Percentiles rank a stretch among this genome's conserved stretches.
phyloP scores from a whole-genome alignment of 129 eudicot species.

The Flaveria trinervia region DNA sequence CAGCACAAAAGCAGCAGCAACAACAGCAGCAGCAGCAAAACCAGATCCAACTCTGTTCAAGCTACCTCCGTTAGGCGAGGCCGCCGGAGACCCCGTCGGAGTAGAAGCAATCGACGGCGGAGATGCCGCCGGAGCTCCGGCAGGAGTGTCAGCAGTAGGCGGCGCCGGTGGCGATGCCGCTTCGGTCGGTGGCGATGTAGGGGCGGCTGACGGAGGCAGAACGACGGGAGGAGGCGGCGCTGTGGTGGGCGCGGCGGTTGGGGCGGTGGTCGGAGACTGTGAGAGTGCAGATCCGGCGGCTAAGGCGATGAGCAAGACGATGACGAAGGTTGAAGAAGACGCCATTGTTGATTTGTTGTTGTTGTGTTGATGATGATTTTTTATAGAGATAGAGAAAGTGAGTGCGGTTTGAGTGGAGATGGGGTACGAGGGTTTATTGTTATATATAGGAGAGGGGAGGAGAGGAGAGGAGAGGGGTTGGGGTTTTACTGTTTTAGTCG shows the following conservation, averaged over 20 bases:
- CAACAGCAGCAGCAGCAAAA: conserved; percentile 38
- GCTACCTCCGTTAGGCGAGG: conserved; percentile 32
- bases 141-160: conserved; percentile 35
- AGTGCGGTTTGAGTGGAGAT: background rate
- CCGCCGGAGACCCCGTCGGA: conserved; percentile 40
- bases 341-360: conserved; percentile 40
- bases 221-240: conserved; percentile 38
- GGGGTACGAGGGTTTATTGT: conserved; percentile 17
- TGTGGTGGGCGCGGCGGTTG: conserved; percentile 43
- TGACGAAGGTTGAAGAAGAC: conserved; percentile 38
- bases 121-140: conserved; percentile 6
- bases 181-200: conserved; percentile 40
- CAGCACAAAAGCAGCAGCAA: conserved; percentile 44
- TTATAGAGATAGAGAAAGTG: conserved; percentile 8
- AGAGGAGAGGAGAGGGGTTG: background rate
- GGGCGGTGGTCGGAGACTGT: conserved; percentile 64
- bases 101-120: conserved; percentile 36
- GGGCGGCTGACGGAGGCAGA: conserved; percentile 40
- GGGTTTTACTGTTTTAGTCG: conserved; percentile 26
- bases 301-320: conserved; percentile 41
- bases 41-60: conserved; percentile 69
- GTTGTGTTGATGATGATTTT: too few relatives aligned
- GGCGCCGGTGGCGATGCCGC: conserved; percentile 47
- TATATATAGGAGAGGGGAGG: background rate
- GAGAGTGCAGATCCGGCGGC: conserved; percentile 60